phyloP scores from a whole-genome alignment of 495 filamentous ascomycete genomes.

The Gamarada debralockiae region DNA sequence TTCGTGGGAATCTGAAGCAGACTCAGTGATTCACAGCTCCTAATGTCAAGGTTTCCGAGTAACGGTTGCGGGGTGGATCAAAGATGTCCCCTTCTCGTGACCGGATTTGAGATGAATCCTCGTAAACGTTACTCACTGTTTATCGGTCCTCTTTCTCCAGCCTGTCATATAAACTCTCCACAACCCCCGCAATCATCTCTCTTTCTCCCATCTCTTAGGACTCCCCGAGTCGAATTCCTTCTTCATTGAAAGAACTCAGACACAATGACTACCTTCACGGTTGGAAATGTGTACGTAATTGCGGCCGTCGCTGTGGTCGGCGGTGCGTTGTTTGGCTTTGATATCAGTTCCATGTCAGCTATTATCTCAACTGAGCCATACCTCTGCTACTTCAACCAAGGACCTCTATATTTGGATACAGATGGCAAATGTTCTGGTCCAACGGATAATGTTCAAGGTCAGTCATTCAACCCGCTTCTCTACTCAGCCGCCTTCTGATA shows the following conservation, averaged over 20 bases:
- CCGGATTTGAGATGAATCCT: no score
- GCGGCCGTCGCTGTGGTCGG: constrained; percentile 73
- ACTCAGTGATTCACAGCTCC: no score
- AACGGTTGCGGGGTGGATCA: no score
- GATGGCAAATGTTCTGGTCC: constrained; percentile 29
- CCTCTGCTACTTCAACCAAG: constrained; percentile 61
- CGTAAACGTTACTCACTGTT: no score
- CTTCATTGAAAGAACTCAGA: background rate
- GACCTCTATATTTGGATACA: constrained; percentile 27
- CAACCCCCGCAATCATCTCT: no score
- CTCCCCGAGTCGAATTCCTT: no score
- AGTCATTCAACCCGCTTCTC: background rate
- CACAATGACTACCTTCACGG: constrained; percentile 28
- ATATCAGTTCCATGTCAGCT: constrained; percentile 79
- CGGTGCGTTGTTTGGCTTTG: constrained; percentile 68
- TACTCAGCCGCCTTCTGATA: constrained; percentile 24
- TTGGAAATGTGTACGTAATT: constrained; percentile 72
- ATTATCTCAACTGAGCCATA: constrained; percentile 60
- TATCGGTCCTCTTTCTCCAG: no score
- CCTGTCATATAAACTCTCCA: no score
- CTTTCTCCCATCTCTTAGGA: no score
- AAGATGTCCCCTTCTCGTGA: no score
- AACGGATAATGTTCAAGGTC: constrained; percentile 31
- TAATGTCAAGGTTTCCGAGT: no score
- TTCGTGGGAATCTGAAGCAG: no score